phyloP scores from a whole-genome alignment of 2,329 filamentous ascomycete genomes.

The Malbranchea cinnamomea region DNA sequence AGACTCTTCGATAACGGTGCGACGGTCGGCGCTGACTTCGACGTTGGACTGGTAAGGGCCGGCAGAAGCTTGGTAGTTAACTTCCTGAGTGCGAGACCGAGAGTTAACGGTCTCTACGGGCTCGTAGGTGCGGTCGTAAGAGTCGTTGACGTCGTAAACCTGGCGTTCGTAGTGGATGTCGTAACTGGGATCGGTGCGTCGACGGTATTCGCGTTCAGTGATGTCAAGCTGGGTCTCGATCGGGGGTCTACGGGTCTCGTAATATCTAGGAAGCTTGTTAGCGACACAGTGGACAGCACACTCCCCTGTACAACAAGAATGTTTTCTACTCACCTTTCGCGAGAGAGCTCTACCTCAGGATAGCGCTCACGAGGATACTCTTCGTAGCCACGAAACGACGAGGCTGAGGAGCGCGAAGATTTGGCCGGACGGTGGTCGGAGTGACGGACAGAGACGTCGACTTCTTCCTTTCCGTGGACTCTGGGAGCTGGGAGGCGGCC shows the following conservation, averaged over 20 bases:
- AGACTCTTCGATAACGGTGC: slow-evolving; percentile 37
- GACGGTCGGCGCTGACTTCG: slow-evolving; percentile 36
- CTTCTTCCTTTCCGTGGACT: slow-evolving; percentile 68
- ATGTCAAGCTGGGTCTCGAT: slow-evolving; percentile 36
- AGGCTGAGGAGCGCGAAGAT: slow-evolving; percentile 1
- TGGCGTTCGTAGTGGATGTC: slow-evolving; percentile 27
- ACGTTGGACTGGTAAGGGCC: slow-evolving; percentile 24
- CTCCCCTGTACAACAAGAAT: not conserved
- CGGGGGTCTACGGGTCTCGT: slow-evolving; percentile 21
- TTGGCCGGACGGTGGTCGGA: slow-evolving; percentile 4
- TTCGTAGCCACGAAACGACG: slow-evolving; percentile 14
- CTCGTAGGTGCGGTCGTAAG: slow-evolving; percentile 13
- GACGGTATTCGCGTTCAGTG: slow-evolving; percentile 49
- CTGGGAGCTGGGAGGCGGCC: slow-evolving; percentile 49
- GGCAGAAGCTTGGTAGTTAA: slow-evolving; percentile 12
- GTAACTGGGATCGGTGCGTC: slow-evolving; percentile 42
- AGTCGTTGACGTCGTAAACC: slow-evolving; percentile 15
- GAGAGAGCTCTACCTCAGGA: slow-evolving; percentile 35
- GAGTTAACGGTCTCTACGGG: slow-evolving; percentile 7
- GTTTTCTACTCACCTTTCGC: slow-evolving; percentile 34
- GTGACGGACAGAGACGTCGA: slow-evolving; percentile 35
- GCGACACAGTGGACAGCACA: not conserved
- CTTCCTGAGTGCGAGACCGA: slow-evolving; percentile 10
- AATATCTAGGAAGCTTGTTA: slow-evolving; percentile 11
- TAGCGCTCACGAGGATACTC: slow-evolving; percentile 24